phyloP scores from a whole-genome alignment of 305 asterid genomes.

The Solanum chacoense region DNA sequence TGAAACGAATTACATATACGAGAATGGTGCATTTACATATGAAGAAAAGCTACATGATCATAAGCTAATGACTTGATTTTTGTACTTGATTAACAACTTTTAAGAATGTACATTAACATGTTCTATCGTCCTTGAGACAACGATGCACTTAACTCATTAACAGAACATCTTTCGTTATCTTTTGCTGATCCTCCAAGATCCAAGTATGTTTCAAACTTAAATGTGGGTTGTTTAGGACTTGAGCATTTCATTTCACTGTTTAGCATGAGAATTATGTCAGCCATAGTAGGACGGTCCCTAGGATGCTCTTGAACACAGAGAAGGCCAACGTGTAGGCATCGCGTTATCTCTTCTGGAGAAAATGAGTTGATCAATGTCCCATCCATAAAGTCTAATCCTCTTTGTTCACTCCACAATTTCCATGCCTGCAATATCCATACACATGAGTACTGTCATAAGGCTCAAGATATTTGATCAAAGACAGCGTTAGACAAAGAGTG shows the following conservation, averaged over 20 bases:
- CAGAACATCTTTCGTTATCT: background rate
- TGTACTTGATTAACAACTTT: background rate
- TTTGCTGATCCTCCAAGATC: background rate
- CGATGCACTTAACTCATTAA: background rate
- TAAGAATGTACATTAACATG: background rate
- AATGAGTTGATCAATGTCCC: background rate
- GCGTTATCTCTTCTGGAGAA: background rate
- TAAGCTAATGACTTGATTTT: background rate
- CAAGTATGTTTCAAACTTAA: slow-evolving; percentile 6
- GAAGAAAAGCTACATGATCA: background rate
- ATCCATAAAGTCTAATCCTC: background rate
- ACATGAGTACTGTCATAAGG: background rate
- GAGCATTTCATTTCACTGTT: slow-evolving; percentile 13
- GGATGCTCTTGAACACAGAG: slow-evolving; percentile 18
- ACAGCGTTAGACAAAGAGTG: background rate
- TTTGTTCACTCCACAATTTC: slow-evolving; percentile 10
- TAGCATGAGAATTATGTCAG: slow-evolving; percentile 10
- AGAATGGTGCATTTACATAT: background rate
- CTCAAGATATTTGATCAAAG: background rate
- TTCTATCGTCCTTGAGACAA: background rate
- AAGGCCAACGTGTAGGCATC: slow-evolving; percentile 13
- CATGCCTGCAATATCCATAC: slow-evolving; percentile 11
- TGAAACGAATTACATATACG: background rate
- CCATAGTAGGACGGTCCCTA: slow-evolving; percentile 5
- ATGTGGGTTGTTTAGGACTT: slow-evolving; percentile 5